Conservation (phyloP, 2,329 filamentous ascomycete genomes). For the Alternaria arbusti region DNA sequence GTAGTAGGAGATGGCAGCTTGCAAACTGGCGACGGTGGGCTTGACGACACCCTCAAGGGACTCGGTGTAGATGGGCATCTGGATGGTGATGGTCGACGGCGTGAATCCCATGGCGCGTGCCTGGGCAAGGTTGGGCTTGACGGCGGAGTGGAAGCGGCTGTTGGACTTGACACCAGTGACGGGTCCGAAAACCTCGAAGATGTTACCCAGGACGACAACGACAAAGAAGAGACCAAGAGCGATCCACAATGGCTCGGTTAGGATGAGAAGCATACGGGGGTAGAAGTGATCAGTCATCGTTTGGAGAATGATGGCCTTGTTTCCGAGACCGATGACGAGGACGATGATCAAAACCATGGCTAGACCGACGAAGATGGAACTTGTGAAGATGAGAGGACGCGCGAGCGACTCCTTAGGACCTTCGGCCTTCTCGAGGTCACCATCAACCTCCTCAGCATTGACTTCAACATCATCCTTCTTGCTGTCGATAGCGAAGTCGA, state of each 20-base stretch:
- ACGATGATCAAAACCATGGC: slow-evolving; percentile 60
- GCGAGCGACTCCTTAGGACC: slow-evolving; percentile 50
- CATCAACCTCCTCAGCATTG: slow-evolving; percentile 27
- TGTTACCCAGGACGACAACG: slow-evolving; percentile 16
- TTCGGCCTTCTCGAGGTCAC: slow-evolving; percentile 38
- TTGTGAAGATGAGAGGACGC: slow-evolving; percentile 58
- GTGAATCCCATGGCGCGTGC: slow-evolving; percentile 63
- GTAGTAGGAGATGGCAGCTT: slow-evolving; percentile 63
- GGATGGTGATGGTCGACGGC: slow-evolving; percentile 73
- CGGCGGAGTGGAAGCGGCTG: slow-evolving; percentile 78
- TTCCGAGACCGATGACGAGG: slow-evolving; percentile 62
- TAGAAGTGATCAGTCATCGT: slow-evolving; percentile 60
- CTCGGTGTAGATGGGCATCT: slow-evolving; percentile 88
- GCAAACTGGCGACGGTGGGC: slow-evolving; percentile 76
- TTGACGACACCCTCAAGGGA: slow-evolving; percentile 74
- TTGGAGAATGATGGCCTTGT: slow-evolving; percentile 60
- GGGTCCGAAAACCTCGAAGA: slow-evolving; percentile 71
- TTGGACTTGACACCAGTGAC: slow-evolving; percentile 75
- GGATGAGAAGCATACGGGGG: slow-evolving; percentile 60
- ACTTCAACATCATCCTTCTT: slow-evolving; percentile 17
- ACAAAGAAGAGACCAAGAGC: slow-evolving; percentile 58
- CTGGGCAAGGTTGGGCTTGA: slow-evolving; percentile 47
- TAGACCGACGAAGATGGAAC: slow-evolving; percentile 61
- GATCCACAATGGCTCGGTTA: slow-evolving; percentile 53
- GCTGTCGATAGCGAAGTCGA: slow-evolving; percentile 10